These are phyloP conservation scores for Apium graveolens DNA, from an alignment of 129 eudicot species.

Conservation along the genomic window DNA sequence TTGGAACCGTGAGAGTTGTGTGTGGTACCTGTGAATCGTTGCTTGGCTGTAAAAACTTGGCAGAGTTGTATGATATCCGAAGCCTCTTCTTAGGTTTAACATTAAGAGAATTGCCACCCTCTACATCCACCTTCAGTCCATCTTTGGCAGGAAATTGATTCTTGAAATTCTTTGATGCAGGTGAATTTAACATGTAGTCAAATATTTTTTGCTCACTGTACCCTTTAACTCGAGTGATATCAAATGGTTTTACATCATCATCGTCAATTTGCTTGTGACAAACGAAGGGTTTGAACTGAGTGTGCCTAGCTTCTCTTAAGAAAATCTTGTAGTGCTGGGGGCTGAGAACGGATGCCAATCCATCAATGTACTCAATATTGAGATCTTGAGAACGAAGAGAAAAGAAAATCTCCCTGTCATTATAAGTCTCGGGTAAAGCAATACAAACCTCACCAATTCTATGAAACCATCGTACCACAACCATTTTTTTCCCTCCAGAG, in stretches of 20 bases:
- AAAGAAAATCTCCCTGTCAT: slow-evolving; percentile 75
- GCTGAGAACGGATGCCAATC: slow-evolving; percentile 71
- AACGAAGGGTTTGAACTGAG: slow-evolving; percentile 46
- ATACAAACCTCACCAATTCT: slow-evolving; percentile 86
- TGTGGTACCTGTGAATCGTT: neutral
- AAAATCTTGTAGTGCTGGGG: slow-evolving; percentile 55
- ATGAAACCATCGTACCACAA: slow-evolving; percentile 96
- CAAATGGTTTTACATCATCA: slow-evolving; percentile 62
- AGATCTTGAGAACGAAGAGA: slow-evolving; percentile 86
- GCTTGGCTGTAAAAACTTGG: neutral
- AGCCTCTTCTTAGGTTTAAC: slow-evolving; percentile 62
- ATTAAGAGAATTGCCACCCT: slow-evolving; percentile 19
- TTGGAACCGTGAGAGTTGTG: neutral
- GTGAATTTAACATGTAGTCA: slow-evolving; percentile 15
- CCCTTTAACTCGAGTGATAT: slow-evolving; percentile 70
- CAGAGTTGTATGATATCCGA: slow-evolving; percentile 28
- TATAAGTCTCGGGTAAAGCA: slow-evolving; percentile 49
- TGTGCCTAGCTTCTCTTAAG: slow-evolving; percentile 21
- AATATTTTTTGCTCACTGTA: slow-evolving; percentile 67
- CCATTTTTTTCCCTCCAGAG: slow-evolving; percentile 60
- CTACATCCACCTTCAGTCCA: slow-evolving; percentile 13
- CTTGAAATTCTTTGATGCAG: slow-evolving; percentile 5
- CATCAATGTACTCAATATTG: slow-evolving; percentile 81
- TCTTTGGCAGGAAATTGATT: slow-evolving; percentile 14
- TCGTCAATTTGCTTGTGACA: slow-evolving; percentile 55